Conservation (phyloP, 768 basidiomycete genomes). For the Macrolepiota fuliginosa region DNA sequence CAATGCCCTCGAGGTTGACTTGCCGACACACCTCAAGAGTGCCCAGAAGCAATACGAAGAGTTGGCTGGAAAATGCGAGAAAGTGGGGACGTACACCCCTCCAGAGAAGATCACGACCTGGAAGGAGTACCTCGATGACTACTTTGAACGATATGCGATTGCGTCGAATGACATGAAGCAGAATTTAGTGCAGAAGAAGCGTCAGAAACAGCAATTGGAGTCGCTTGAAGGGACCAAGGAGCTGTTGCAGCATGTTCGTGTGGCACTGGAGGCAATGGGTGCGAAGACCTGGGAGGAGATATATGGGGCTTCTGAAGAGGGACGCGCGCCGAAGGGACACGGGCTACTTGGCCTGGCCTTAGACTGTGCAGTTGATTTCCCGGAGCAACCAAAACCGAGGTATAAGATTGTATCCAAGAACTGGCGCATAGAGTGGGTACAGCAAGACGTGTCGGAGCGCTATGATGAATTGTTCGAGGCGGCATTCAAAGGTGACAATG, state of each 20-base stretch:
- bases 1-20: neutral
- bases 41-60: neutral
- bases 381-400: neutral
- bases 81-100: neutral
- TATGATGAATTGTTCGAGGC: constrained; percentile 62
- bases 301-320: neutral
- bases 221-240: neutral
- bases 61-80: neutral
- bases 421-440: constrained; percentile 28
- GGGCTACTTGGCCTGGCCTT: neutral
- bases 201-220: neutral
- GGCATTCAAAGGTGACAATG: constrained; percentile 50
- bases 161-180: neutral
- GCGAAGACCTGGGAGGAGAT: constrained; percentile 8
- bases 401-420: constrained; percentile 15
- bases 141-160: constrained; percentile 5
- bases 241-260: neutral
- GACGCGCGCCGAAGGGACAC: neutral
- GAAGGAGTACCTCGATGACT: constrained; percentile 4
- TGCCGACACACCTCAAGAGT: neutral
- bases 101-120: neutral
- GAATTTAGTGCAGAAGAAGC: neutral
- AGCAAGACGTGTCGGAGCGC: constrained; percentile 27
- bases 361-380: neutral
- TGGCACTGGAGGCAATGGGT: neutral